Conservation (phyloP, 805 yeast genomes). For the Candida endomychidarum region DNA sequence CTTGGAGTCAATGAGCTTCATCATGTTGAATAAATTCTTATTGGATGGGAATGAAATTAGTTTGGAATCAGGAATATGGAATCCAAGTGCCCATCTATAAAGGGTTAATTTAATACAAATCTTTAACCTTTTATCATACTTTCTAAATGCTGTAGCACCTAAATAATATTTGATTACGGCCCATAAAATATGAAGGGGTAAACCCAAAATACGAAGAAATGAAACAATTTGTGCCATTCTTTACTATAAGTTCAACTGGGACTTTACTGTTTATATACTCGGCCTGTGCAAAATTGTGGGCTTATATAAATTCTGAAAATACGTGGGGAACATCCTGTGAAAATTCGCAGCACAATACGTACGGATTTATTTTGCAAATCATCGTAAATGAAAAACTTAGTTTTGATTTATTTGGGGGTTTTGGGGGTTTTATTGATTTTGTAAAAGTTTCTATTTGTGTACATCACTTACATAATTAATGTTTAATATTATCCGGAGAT, state of each 20-base stretch:
- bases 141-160: conserved; percentile 11
- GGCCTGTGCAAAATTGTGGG: too few relatives aligned
- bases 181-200: not conserved
- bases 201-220: not conserved
- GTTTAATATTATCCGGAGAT: not conserved
- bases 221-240: not conserved
- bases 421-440: too few relatives aligned
- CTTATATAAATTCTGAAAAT: too few relatives aligned
- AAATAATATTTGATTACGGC: conserved; percentile 11
- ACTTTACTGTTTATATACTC: too few relatives aligned
- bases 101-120: conserved; percentile 15
- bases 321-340: conserved; percentile 2
- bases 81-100: conserved; percentile 13
- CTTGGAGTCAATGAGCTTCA: conserved; percentile 1
- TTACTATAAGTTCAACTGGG: too few relatives aligned
- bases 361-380: too few relatives aligned
- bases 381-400: too few relatives aligned
- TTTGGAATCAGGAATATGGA: conserved; percentile 12
- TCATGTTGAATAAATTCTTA: conserved; percentile 6
- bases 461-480: too few relatives aligned
- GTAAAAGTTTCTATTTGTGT: too few relatives aligned
- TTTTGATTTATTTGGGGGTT: too few relatives aligned
- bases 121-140: conserved; percentile 14
- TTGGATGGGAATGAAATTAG: conserved; percentile 8
- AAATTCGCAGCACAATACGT: not conserved